phyloP scores from a whole-genome alignment of 352 stramenopile genomes.

The Aphanomyces euteiches region DNA sequence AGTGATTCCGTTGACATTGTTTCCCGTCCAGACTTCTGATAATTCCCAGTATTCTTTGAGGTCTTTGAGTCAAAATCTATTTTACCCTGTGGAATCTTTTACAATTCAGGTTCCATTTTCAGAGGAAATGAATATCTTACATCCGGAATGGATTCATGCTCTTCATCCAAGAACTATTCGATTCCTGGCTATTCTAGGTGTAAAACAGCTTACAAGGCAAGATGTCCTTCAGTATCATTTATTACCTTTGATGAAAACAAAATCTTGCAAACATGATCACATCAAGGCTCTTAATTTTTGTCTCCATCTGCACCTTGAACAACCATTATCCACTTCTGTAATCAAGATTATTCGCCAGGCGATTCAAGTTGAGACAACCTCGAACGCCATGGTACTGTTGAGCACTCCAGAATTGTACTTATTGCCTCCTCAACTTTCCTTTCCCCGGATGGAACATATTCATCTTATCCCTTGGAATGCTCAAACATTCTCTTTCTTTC shows the following conservation, averaged over 20 bases:
- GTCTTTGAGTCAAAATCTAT: not conserved
- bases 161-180: not conserved
- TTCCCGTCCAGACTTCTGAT: not conserved
- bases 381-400: not conserved
- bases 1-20: not conserved
- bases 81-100: not conserved
- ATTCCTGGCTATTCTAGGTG: not conserved
- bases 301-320: not conserved
- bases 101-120: not conserved
- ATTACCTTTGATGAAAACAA: not conserved
- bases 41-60: not conserved
- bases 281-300: not conserved
- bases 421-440: not conserved
- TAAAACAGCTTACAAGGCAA: not conserved
- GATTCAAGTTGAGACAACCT: not conserved
- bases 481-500: conserved; percentile 2
- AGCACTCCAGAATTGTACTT: not conserved
- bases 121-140: not conserved
- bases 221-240: conserved; percentile 1
- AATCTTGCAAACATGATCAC: not conserved
- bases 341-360: not conserved
- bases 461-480: not conserved
- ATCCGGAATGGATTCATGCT: not conserved
- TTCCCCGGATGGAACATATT: not conserved
- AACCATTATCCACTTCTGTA: not conserved